A percentile compares a stretch with the other conserved stretches of the same genome.
Evolutionary conservation across 2,329 filamentous ascomycete species (phyloP).

Genomic region (Penicillium sp.): DNA sequence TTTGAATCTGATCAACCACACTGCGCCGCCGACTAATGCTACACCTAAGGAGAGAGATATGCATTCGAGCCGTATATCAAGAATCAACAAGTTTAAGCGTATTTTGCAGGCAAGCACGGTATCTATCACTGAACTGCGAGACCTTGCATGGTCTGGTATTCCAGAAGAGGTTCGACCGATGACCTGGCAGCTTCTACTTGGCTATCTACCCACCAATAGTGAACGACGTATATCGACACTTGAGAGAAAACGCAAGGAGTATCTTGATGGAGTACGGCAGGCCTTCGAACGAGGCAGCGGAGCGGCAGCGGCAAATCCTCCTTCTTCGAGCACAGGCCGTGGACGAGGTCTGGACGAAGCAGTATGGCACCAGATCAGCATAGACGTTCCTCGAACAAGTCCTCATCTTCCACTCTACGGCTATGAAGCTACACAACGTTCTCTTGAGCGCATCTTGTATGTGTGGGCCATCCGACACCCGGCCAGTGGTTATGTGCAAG

Average conservation of each 20-base stretch:
- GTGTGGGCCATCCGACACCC: conserved; percentile 97
- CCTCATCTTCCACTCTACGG: conserved; percentile 93
- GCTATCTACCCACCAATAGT: conserved; percentile 94
- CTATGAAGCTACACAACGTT: conserved; percentile 93
- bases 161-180: conserved; percentile 95
- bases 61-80: conserved; percentile 80
- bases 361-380: conserved; percentile 99
- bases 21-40: conserved; percentile 69
- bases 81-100: conserved; percentile 98
- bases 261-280: conserved; percentile 81
- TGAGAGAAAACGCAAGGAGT: conserved; percentile 93
- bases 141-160: conserved; percentile 89
- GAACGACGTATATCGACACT: conserved; percentile 86
- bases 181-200: conserved; percentile 96
- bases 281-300: conserved; percentile 58
- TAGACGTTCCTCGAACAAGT: conserved; percentile 93
- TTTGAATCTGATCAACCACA: conserved; percentile 88
- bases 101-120: conserved; percentile 91
- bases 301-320: conserved; percentile 41
- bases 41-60: conserved; percentile 80
- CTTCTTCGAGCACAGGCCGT: conserved; percentile 48
- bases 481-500: conserved; percentile 95
- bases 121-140: conserved; percentile 75
- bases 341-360: conserved; percentile 85
- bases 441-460: conserved; percentile 90